Evolutionary conservation across 345 rosid species (phyloP), one percentile per base, ranked within the genome.

Genomic region (Linum usitatissimum): DNA sequence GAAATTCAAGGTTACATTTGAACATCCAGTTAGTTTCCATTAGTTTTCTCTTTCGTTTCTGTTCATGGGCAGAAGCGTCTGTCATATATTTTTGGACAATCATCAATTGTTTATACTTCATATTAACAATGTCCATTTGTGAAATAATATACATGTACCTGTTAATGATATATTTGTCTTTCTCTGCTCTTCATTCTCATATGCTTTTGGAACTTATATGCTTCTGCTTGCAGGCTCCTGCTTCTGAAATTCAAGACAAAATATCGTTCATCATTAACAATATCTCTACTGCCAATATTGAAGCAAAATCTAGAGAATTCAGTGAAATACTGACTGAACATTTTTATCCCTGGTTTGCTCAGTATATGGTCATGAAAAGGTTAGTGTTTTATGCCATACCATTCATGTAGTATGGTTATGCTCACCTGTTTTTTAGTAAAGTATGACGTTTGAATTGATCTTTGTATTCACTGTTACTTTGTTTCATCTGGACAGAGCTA

Each of bases 361-460:
- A 87, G 68, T 93, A 93, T 64, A 87, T 93, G 96, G 99, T 93
- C 55, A 93, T 93, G 99, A 93, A 86, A 83, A 87, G 99, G 99
- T 86, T 48, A 55, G 75, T 31, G 70, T 53, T 48, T 48, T 18
- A 45, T 10, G 3, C 4, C 17, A 3, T 45, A 45, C 51, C 0
- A 45, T 40, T 23, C 28, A 40, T 40, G 6, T 12, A 45, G 14
- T 15, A 45, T 45, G 51, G 14, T 45, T 45, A 10, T 15, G 17
- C 10, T 45, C 51, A 10, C 51, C 8, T 45, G 51, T 6, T 45
- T 45, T 45, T 3, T 13, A 30, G 55, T 21, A 9, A 5, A 6
- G 15, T 19, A 13, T 13, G 18, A 30, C 9, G 13, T 59, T 48
- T 17, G 23, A 14, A 57, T 20, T 59, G 51, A 49, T 53, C 53